Conservation (phyloP, 495 filamentous ascomycete genomes). For the Barbatosphaeria neglecta region DNA sequence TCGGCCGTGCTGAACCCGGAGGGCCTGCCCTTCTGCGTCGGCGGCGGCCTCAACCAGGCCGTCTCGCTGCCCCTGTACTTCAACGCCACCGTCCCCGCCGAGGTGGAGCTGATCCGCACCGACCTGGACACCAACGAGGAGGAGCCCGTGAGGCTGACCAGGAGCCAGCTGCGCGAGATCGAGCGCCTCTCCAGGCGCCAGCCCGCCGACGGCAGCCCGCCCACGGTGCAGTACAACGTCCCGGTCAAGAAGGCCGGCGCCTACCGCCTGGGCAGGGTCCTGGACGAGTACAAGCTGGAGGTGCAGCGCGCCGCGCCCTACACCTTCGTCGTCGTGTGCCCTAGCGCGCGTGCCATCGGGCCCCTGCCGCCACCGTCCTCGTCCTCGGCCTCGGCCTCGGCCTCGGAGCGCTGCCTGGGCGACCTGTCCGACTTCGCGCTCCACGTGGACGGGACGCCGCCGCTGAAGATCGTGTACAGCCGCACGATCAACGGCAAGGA, state of each 20-base stretch:
- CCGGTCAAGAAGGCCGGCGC: constrained; percentile 70
- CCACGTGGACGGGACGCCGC: constrained; percentile 77
- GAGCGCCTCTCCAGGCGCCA: constrained; percentile 36
- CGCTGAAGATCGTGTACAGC: constrained; percentile 85
- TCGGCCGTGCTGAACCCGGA: constrained; percentile 82
- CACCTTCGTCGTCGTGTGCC: constrained; percentile 73
- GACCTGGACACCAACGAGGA: constrained; percentile 70
- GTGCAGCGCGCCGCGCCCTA: constrained; percentile 64
- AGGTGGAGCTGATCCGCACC: constrained; percentile 72
- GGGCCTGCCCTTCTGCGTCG: constrained; percentile 63
- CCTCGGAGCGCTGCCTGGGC: constrained; percentile 59
- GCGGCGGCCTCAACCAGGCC: constrained; percentile 37
- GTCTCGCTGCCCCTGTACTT: constrained; percentile 74
- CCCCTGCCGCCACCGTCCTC: too few species aligned
- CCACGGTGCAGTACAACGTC: constrained; percentile 43
- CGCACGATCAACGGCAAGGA: constrained; percentile 67
- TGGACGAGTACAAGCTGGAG: constrained; percentile 88
- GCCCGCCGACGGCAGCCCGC: constrained; percentile 35
- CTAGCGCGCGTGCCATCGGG: constrained; percentile 54
- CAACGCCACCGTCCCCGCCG: constrained; percentile 80
- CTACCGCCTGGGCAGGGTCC: constrained; percentile 70
- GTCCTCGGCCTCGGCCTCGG: constrained; percentile 27
- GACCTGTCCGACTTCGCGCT: constrained; percentile 78
- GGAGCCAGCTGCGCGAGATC: constrained; percentile 50
- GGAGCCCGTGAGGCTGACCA: constrained; percentile 62